These are phyloP conservation scores for Sindora glabra DNA, from an alignment of 306 rosid genomes.

Conservation along the genomic window DNA sequence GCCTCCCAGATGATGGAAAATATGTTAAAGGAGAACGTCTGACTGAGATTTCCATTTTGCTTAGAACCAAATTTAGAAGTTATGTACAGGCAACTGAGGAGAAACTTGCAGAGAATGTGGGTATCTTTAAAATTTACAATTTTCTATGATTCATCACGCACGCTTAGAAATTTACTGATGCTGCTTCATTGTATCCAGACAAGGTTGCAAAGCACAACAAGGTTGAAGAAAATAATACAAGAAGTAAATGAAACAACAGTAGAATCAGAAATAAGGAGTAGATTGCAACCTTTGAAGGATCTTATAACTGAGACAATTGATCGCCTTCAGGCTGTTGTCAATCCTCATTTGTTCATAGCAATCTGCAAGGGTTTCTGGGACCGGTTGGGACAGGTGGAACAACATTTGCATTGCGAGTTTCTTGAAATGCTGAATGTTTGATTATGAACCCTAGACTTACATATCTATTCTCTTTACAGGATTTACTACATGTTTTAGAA, in stretches of 20 bases:
- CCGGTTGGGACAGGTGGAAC: slow-evolving; percentile 24
- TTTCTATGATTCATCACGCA: no score
- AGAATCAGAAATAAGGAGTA: slow-evolving; percentile 9
- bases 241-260: slow-evolving; percentile 1
- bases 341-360: slow-evolving; percentile 19
- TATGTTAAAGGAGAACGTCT: slow-evolving; percentile 12
- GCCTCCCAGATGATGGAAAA: slow-evolving; percentile 10
- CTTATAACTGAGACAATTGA: slow-evolving; percentile 6
- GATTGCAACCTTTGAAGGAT: slow-evolving; percentile 25
- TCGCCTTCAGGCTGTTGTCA: slow-evolving; percentile 15
- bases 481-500: slow-evolving; percentile 16
- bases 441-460: not conserved
- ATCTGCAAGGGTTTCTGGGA: slow-evolving; percentile 26
- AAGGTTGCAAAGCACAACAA: slow-evolving; percentile 18
- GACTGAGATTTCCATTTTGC: slow-evolving; percentile 12
- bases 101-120: slow-evolving; percentile 28
- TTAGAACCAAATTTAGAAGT: slow-evolving; percentile 24
- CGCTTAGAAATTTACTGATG: not conserved
- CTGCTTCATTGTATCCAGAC: slow-evolving; percentile 10
- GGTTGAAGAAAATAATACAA: slow-evolving; percentile 26
- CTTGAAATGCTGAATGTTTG: not conserved
- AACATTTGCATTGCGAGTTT: not conserved
- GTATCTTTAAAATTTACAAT: not conserved
- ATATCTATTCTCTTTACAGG: slow-evolving; percentile 2
- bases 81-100: slow-evolving; percentile 22